phyloP scores from a whole-genome alignment of 1,139 yeast species.

The Pichia sp. region DNA sequence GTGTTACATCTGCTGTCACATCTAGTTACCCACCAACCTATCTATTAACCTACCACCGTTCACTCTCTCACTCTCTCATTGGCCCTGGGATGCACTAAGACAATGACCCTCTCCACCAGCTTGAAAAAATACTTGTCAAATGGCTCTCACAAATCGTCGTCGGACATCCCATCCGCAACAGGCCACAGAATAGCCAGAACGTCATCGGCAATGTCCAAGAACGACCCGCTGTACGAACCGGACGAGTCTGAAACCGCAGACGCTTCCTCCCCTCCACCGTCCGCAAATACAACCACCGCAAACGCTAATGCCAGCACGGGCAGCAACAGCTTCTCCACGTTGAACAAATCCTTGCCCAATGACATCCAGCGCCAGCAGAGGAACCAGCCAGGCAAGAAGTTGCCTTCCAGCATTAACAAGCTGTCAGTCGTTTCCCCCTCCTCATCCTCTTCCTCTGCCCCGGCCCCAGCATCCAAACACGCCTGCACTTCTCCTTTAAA shows the following conservation, averaged over 20 bases:
- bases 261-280: no score
- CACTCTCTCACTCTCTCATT: no score
- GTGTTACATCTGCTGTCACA: no score
- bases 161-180: no score
- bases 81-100: no score
- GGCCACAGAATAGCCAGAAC: neutral
- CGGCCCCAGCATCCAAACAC: neutral
- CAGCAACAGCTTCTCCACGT: neutral
- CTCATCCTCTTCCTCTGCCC: neutral
- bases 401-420: neutral
- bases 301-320: neutral
- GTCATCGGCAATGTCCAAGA: neutral
- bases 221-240: conserved; percentile 4
- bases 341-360: conserved; percentile 1
- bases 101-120: conserved; percentile 6
- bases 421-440: neutral
- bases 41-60: neutral
- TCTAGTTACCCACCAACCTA: neutral
- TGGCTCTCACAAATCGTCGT: neutral
- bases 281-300: no score
- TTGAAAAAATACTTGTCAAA: conserved; percentile 6
- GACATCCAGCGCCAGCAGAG: conserved; percentile 5
- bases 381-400: neutral
- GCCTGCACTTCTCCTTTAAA: neutral
- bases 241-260: neutral